phyloP scores from a whole-genome alignment of 306 rosid species.

The Rosa rugosa region DNA sequence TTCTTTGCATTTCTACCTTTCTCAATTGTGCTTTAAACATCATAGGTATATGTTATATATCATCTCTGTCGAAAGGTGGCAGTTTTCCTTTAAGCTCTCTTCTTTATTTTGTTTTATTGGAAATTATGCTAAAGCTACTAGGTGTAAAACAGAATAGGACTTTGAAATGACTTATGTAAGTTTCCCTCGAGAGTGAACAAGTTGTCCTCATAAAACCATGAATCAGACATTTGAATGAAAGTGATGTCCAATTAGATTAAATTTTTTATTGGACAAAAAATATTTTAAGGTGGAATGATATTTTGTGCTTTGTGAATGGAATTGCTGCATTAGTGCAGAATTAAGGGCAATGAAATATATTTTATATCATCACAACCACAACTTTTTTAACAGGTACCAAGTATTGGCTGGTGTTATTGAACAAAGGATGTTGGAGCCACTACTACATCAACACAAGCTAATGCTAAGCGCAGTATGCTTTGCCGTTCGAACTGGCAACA shows the following conservation, averaged over 20 bases:
- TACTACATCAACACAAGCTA: conserved; percentile 79
- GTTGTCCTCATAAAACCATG: neutral
- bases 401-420: conserved; percentile 76
- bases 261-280: neutral
- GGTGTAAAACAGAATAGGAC: neutral
- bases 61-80: neutral
- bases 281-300: neutral
- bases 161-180: neutral
- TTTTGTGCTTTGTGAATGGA: neutral
- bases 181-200: neutral
- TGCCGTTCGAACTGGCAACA: conserved; percentile 83
- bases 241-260: neutral
- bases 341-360: neutral
- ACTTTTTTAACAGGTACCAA: conserved; percentile 58
- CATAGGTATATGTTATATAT: neutral
- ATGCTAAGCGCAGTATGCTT: conserved; percentile 67
- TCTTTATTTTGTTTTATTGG: neutral
- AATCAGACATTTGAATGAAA: neutral
- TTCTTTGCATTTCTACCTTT: neutral
- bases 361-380: conserved; percentile 3
- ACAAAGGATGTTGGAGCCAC: conserved; percentile 78
- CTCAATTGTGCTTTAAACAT: neutral
- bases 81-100: neutral
- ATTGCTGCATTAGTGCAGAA: conserved; percentile 2
- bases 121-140: neutral